phyloP scores from a whole-genome alignment of 768 basidiomycete species.

The Xanthoconium purpureum region DNA sequence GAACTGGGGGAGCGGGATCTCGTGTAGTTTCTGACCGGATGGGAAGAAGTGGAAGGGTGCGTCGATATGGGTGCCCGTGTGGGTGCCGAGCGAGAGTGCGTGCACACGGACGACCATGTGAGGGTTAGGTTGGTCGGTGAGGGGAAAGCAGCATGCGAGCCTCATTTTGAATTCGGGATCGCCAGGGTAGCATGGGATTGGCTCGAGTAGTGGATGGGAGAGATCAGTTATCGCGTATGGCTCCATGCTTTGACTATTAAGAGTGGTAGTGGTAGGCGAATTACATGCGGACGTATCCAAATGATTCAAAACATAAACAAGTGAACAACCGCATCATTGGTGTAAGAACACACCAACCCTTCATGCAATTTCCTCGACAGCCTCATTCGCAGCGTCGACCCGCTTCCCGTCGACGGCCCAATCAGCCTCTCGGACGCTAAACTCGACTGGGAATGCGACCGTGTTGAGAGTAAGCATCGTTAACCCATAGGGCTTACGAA shows the following conservation, averaged over 20 bases:
- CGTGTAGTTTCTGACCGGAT: constrained; percentile 54
- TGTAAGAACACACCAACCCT: neutral
- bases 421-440: constrained; percentile 17
- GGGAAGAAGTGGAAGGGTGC: constrained; percentile 71
- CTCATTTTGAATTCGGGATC: constrained; percentile 25
- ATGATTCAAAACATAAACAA: neutral
- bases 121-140: constrained; percentile 2
- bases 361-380: constrained; percentile 3
- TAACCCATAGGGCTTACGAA: constrained; percentile 53
- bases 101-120: constrained; percentile 24
- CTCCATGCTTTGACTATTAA: too few relatives aligned
- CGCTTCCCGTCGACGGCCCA: constrained; percentile 4
- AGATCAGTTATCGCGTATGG: constrained; percentile 23
- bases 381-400: neutral
- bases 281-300: neutral
- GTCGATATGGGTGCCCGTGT: constrained; percentile 79
- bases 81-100: constrained; percentile 55
- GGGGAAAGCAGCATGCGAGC: constrained; percentile 17
- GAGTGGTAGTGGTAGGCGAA: too few relatives aligned
- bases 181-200: constrained; percentile 28
- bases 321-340: neutral
- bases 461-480: constrained; percentile 57
- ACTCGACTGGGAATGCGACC: constrained; percentile 6
- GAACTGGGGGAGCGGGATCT: constrained; percentile 52
- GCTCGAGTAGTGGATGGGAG: constrained; percentile 23